Percentiles rank a stretch among this genome's conserved stretches.
These are phyloP conservation scores for Aphanocladium album DNA, from an alignment of 2,329 filamentous ascomycete genomes.

Conservation along the genomic window DNA sequence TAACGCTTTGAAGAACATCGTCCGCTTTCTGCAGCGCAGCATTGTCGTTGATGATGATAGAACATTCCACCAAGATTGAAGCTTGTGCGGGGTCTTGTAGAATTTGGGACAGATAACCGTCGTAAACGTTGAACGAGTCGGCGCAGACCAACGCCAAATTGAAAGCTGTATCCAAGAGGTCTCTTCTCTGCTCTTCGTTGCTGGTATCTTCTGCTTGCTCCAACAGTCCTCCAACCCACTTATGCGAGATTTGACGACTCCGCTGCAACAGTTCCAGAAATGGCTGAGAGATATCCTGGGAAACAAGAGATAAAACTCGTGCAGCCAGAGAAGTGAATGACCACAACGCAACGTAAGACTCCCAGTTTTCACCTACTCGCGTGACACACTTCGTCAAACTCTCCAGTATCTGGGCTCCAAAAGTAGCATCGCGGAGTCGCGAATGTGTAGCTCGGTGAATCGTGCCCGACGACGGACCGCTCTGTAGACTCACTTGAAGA, in stretches of 20 bases:
- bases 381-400: background rate
- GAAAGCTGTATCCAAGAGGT: background rate
- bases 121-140: background rate
- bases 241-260: background rate
- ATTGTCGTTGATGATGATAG: background rate
- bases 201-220: background rate
- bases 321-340: background rate
- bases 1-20: background rate
- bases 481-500: conserved; percentile 44
- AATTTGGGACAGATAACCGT: background rate
- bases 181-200: background rate
- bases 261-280: background rate
- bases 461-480: conserved; percentile 30
- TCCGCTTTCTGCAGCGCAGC: background rate
- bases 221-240: background rate
- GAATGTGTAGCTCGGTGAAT: conserved; percentile 29
- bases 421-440: conserved; percentile 28
- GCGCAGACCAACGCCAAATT: background rate
- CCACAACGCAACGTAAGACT: background rate
- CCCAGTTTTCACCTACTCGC: background rate
- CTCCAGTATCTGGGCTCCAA: conserved; percentile 19
- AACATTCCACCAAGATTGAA: background rate
- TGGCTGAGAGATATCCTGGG: background rate
- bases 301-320: background rate
- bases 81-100: background rate